Conservation (phyloP, 768 basidiomycete species). For the Termitomyces sp. region DNA sequence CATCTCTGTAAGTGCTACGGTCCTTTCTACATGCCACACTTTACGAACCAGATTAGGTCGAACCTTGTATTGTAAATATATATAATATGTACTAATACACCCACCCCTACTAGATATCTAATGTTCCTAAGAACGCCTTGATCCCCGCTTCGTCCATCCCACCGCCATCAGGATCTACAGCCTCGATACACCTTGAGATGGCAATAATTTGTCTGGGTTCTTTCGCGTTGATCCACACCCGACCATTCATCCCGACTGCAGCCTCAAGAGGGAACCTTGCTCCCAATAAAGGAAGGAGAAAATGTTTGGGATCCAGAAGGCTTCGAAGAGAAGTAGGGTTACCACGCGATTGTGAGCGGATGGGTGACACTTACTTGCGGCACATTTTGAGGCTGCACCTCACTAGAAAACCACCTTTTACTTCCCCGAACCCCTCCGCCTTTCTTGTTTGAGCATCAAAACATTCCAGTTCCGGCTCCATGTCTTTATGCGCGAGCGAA, state of each 20-base stretch:
- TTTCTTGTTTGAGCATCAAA: constrained; percentile 92
- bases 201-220: constrained; percentile 72
- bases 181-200: constrained; percentile 74
- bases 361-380: constrained; percentile 55
- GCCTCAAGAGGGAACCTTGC: constrained; percentile 80
- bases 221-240: constrained; percentile 83
- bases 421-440: constrained; percentile 88
- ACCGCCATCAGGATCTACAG: constrained; percentile 70
- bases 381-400: constrained; percentile 82
- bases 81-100: constrained; percentile 9
- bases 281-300: constrained; percentile 77
- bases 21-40: neutral
- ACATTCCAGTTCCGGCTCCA: constrained; percentile 98
- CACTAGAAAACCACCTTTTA: constrained; percentile 84
- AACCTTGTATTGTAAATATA: constrained; percentile 11
- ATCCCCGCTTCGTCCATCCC: constrained; percentile 51
- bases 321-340: constrained; percentile 30
- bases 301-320: constrained; percentile 75
- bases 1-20: constrained; percentile 2
- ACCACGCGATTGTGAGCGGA: neutral
- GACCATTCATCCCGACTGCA: constrained; percentile 89
- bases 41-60: neutral
- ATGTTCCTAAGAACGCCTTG: constrained; percentile 45
- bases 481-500: constrained; percentile 91
- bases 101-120: constrained; percentile 32